A percentile compares a stretch with the other conserved stretches of the same genome.
phyloP scores from a whole-genome alignment of 805 yeast genomes.

The Myxozyma udenii region DNA sequence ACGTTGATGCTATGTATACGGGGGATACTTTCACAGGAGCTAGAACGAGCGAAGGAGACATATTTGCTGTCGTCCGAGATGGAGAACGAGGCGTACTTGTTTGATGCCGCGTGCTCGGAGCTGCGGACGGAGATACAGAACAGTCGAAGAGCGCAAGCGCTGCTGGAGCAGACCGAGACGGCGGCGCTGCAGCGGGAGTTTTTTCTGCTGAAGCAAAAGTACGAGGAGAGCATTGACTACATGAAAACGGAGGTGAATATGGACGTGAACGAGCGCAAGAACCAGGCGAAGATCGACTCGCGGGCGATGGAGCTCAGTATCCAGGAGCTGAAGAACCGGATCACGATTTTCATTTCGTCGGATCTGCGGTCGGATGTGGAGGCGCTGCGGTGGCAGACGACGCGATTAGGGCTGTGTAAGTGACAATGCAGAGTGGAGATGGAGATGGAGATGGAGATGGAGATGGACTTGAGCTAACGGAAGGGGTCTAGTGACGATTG shows the following conservation, averaged over 20 bases:
- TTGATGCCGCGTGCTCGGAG: slow-evolving; percentile 90
- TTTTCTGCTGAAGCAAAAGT: slow-evolving; percentile 70
- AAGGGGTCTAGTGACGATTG: slow-evolving; percentile 27
- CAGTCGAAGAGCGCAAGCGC: slow-evolving; percentile 65
- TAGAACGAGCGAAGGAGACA: slow-evolving; percentile 38
- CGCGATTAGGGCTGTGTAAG: slow-evolving; percentile 69
- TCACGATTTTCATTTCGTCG: slow-evolving; percentile 74
- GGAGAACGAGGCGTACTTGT: slow-evolving; percentile 83
- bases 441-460: not conserved
- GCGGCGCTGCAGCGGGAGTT: slow-evolving; percentile 70
- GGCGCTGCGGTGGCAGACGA: slow-evolving; percentile 86
- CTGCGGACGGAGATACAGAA: slow-evolving; percentile 71
- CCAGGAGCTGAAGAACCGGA: slow-evolving; percentile 80
- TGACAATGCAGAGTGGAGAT: not conserved
- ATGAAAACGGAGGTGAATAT: slow-evolving; percentile 76
- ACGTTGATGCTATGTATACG: slow-evolving; percentile 49
- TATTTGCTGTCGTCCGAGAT: slow-evolving; percentile 56
- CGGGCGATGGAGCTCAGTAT: slow-evolving; percentile 64
- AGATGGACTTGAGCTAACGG: not conserved
- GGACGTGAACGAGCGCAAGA: slow-evolving; percentile 79
- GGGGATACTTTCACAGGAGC: slow-evolving; percentile 38
- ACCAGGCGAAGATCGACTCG: slow-evolving; percentile 74
- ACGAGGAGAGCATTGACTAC: slow-evolving; percentile 58
- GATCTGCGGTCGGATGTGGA: slow-evolving; percentile 85
- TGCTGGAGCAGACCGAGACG: slow-evolving; percentile 61